Evolutionary conservation across 257 asterid genomes (phyloP).

Genomic region (Ballota nigra): DNA sequence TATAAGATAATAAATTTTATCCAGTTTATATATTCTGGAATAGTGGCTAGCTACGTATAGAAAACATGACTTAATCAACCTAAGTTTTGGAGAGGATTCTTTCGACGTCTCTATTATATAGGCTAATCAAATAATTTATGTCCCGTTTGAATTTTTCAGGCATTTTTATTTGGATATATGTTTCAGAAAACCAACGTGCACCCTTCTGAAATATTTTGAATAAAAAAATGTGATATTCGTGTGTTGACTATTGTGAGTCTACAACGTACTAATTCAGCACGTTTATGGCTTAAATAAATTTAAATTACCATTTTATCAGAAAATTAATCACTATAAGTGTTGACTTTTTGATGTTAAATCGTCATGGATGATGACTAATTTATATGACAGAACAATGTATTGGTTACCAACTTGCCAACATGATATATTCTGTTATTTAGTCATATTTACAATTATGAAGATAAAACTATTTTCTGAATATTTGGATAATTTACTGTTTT

Average conservation of each 20-base stretch:
- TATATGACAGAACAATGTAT: not conserved
- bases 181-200: conserved; percentile 18
- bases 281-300: conserved; percentile 1
- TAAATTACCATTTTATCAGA: not conserved
- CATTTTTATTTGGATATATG: not conserved
- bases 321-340: not conserved
- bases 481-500: not conserved
- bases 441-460: not conserved
- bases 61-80: not conserved
- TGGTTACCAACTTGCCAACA: not conserved
- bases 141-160: not conserved
- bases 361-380: conserved; percentile 20
- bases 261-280: conserved; percentile 14
- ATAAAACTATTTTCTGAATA: not conserved
- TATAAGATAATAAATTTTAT: too few species aligned
- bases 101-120: conserved; percentile 3
- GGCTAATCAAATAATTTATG: not conserved
- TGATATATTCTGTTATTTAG: not conserved
- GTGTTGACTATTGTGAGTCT: conserved; percentile 7
- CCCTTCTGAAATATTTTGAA: not conserved
- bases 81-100: not conserved
- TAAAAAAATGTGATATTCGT: conserved; percentile 10
- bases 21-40: not conserved
- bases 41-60: not conserved
- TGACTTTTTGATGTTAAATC: conserved; percentile 9